These are phyloP conservation scores for Aspergillus puulaauensis DNA, from an alignment of 2,329 filamentous ascomycete genomes.

Conservation along the genomic window DNA sequence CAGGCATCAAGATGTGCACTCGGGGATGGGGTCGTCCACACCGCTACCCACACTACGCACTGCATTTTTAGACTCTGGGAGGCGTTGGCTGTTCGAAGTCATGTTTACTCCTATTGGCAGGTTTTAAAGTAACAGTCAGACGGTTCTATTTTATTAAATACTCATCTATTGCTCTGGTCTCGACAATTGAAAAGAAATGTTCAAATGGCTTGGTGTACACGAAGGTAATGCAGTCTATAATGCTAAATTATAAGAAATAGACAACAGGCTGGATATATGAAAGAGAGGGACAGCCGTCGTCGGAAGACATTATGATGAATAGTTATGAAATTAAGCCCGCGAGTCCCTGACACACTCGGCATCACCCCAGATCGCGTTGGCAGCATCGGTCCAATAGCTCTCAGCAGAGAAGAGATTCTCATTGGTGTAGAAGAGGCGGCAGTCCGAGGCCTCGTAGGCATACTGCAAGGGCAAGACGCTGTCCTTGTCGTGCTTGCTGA, in stretches of 20 bases:
- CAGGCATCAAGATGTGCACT: no score
- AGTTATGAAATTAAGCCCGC: background rate
- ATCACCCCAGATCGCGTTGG: conserved; percentile 21
- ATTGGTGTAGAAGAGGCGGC: conserved; percentile 59
- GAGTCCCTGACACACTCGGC: background rate
- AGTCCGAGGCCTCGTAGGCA: conserved; percentile 60
- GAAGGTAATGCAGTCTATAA: background rate
- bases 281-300: no score
- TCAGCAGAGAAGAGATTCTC: conserved; percentile 53
- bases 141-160: background rate
- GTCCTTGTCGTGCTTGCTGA: conserved; percentile 44
- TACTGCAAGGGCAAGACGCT: conserved; percentile 56
- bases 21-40: no score
- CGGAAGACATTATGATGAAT: no score
- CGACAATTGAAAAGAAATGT: background rate
- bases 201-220: background rate
- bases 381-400: conserved; percentile 52
- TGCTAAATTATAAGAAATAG: background rate
- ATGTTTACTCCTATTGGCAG: background rate
- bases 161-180: background rate
- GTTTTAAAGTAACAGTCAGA: no score
- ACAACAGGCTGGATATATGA: background rate
- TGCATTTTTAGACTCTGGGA: no score
- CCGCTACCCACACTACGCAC: no score
- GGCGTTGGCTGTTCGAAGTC: background rate